Percentiles rank a stretch among this genome's conserved stretches.
These are phyloP conservation scores for Penicillium sp. DNA, from an alignment of 2,329 filamentous ascomycete genomes.

Conservation along the genomic window DNA sequence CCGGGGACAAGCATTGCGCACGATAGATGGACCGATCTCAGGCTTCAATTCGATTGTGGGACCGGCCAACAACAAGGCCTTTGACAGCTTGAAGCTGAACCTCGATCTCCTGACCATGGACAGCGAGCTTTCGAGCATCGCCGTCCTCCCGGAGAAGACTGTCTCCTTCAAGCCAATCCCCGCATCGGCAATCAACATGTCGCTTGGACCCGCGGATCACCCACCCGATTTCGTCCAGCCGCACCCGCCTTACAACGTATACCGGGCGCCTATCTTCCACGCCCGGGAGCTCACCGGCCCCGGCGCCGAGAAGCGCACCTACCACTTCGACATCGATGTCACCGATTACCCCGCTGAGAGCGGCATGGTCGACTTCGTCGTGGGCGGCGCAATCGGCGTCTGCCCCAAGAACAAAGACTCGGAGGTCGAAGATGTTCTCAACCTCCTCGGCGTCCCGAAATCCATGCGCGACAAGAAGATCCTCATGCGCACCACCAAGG, in stretches of 20 bases:
- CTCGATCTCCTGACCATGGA: constrained; percentile 71
- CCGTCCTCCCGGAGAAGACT: constrained; percentile 72
- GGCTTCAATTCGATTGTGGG: constrained; percentile 50
- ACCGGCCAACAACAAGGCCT: constrained; percentile 80
- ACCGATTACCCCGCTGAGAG: constrained; percentile 87
- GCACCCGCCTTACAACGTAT: constrained; percentile 90
- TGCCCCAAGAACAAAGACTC: constrained; percentile 80
- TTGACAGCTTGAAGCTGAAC: constrained; percentile 73
- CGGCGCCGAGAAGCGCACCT: constrained; percentile 94
- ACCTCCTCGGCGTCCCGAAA: constrained; percentile 76
- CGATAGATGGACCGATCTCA: constrained; percentile 42
- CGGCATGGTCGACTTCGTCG: constrained; percentile 85
- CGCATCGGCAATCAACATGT: constrained; percentile 34
- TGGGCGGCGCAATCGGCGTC: constrained; percentile 92
- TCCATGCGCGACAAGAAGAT: constrained; percentile 83
- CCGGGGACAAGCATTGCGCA: constrained; percentile 57
- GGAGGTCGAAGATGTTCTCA: constrained; percentile 80
- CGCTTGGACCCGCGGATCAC: constrained; percentile 52
- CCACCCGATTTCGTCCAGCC: constrained; percentile 91
- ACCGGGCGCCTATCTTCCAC: constrained; percentile 81
- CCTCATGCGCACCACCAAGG: constrained; percentile 72
- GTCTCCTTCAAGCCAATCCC: constrained; percentile 60
- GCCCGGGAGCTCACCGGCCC: constrained; percentile 82
- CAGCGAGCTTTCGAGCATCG: constrained; percentile 69
- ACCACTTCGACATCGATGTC: constrained; percentile 95